Evolutionary conservation across 2,329 filamentous ascomycete species (phyloP).

Genomic region (Gnomoniopsis sp.): DNA sequence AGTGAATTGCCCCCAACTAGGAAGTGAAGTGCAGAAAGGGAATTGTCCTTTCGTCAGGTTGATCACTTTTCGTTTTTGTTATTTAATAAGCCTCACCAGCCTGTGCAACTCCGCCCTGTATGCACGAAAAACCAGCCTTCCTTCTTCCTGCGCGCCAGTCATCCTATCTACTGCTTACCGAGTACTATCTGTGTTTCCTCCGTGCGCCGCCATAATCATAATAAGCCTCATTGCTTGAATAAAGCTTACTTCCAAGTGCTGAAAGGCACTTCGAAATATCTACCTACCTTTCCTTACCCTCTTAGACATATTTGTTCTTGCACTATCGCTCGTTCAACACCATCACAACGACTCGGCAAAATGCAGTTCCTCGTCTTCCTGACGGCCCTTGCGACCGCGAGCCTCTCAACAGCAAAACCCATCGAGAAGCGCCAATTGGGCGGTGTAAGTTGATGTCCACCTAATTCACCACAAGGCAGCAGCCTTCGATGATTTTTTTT

Average conservation of each 20-base stretch:
- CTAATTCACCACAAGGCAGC: background rate
- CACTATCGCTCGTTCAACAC: background rate
- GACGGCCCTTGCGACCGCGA: conserved; percentile 10
- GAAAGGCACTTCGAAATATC: too few relatives aligned
- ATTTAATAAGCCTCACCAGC: background rate
- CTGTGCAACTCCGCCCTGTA: background rate
- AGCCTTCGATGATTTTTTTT: background rate
- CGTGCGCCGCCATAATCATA: background rate
- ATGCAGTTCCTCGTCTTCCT: conserved; percentile 13
- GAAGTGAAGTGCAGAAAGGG: background rate
- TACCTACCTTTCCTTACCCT: too few relatives aligned
- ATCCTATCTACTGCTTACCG: background rate
- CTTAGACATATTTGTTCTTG: background rate
- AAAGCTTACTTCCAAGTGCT: background rate
- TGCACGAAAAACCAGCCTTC: background rate
- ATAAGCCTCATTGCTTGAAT: background rate
- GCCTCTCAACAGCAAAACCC: conserved; percentile 20
- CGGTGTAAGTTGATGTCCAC: conserved; percentile 37
- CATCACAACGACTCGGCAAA: background rate
- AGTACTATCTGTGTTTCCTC: too few relatives aligned
- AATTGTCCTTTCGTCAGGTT: background rate
- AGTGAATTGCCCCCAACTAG: background rate
- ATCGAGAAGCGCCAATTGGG: conserved; percentile 40
- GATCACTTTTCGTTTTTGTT: background rate
- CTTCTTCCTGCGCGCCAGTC: background rate